A percentile compares a stretch with the other conserved stretches of the same genome.
phyloP scores from a whole-genome alignment of 306 rosid genomes.

The Vachellia pachyceras region DNA sequence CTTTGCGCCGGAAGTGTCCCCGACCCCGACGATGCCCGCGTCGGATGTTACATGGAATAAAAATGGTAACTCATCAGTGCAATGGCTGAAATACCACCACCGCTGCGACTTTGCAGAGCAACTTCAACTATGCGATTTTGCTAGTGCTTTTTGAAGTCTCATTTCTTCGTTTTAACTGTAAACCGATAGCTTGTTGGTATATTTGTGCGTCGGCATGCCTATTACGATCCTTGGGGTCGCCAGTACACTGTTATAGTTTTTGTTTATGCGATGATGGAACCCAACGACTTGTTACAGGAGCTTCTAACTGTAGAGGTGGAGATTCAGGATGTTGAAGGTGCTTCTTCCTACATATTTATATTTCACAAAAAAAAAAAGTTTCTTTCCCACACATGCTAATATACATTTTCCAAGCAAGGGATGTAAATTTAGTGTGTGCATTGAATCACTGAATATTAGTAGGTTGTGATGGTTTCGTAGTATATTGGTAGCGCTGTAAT shows the following conservation, averaged over 20 bases:
- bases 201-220: not conserved
- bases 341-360: slow-evolving; percentile 10
- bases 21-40: not conserved
- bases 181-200: not conserved
- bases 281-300: slow-evolving; percentile 64
- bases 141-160: not conserved
- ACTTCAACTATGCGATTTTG: no score
- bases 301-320: slow-evolving; percentile 70
- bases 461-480: slow-evolving; percentile 9
- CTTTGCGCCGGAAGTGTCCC: not conserved
- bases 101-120: no score
- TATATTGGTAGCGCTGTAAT: not conserved
- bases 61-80: not conserved
- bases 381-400: not conserved
- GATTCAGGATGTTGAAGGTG: slow-evolving; percentile 83
- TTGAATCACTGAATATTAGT: not conserved
- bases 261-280: slow-evolving; percentile 55
- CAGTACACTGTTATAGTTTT: not conserved
- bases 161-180: not conserved
- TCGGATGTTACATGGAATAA: not conserved
- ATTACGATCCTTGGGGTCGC: not conserved
- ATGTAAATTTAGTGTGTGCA: not conserved
- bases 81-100: not conserved
- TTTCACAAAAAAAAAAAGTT: no score
- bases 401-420: not conserved